Evolutionary conservation across 495 filamentous ascomycete species (phyloP).

Genomic region (Penicillium ucsense): DNA sequence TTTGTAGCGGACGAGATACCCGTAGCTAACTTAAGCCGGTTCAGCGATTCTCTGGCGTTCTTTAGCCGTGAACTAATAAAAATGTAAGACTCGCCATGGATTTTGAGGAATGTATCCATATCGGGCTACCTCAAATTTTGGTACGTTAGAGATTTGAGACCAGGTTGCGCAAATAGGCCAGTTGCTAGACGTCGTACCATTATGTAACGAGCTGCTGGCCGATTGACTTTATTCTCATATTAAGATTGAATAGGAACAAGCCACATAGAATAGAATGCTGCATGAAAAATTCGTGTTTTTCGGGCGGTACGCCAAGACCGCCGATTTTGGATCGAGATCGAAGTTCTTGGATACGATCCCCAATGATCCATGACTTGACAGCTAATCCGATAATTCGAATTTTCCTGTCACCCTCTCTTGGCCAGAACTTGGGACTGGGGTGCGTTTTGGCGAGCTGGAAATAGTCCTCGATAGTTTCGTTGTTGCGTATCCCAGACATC

Average conservation of each 20-base stretch:
- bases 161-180: constrained; percentile 23
- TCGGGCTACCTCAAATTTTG: constrained; percentile 21
- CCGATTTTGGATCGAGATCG: constrained; percentile 1
- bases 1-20: constrained; percentile 17
- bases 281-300: constrained; percentile 21
- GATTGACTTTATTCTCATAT: constrained; percentile 14
- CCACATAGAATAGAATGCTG: constrained; percentile 22
- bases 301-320: constrained; percentile 2
- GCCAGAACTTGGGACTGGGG: constrained; percentile 17
- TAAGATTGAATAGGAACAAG: constrained; percentile 18
- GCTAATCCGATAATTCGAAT: constrained; percentile 10
- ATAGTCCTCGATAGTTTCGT: constrained; percentile 19
- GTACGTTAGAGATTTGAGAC: constrained; percentile 6
- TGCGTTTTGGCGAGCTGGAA: constrained; percentile 15
- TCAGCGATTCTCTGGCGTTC: constrained; percentile 17
- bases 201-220: constrained; percentile 19
- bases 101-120: constrained; percentile 26
- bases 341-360: constrained; percentile 16
- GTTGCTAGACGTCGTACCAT: constrained; percentile 22
- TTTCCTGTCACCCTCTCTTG: constrained; percentile 18
- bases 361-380: constrained; percentile 16
- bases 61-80: constrained; percentile 20
- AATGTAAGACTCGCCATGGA: constrained; percentile 24
- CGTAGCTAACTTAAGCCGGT: constrained; percentile 20
- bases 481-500: constrained; percentile 20